phyloP scores from a whole-genome alignment of 345 rosid species.

The Eutrema heterophyllum region DNA sequence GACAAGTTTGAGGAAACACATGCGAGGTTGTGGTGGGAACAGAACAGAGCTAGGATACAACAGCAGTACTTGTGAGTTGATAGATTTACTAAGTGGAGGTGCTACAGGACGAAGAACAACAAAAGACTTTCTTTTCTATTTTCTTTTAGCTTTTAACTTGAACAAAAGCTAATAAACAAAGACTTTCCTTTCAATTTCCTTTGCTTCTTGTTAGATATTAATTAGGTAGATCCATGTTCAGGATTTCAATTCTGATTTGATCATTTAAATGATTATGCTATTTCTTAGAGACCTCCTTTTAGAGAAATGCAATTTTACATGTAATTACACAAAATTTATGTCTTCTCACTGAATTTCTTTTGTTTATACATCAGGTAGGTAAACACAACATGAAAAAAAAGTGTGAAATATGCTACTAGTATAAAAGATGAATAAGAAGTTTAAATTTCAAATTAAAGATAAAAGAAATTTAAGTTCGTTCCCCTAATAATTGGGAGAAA shows the following conservation, averaged over 20 bases:
- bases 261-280: not conserved
- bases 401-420: not conserved
- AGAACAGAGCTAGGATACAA: conserved; percentile 83
- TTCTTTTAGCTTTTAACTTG: not conserved
- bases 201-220: not conserved
- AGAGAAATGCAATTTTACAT: not conserved
- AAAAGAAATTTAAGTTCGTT: not conserved
- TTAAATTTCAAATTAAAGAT: not conserved
- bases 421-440: not conserved
- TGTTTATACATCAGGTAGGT: not conserved
- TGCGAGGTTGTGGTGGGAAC: conserved; percentile 94
- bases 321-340: too few species aligned
- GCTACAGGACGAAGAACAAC: conserved; percentile 1
- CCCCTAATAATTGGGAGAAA: too few species aligned
- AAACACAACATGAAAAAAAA: not conserved
- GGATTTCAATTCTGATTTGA: not conserved
- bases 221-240: not conserved
- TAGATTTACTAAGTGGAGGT: conserved; percentile 1
- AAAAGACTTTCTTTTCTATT: not conserved
- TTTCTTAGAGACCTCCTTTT: not conserved
- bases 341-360: not conserved
- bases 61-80: conserved; percentile 66
- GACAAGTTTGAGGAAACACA: conserved; percentile 77
- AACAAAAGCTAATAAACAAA: conserved; percentile 1
- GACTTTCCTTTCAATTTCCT: not conserved